Evolutionary conservation across 805 yeast species (phyloP).

Genomic region (Huiozyma naganishii): DNA sequence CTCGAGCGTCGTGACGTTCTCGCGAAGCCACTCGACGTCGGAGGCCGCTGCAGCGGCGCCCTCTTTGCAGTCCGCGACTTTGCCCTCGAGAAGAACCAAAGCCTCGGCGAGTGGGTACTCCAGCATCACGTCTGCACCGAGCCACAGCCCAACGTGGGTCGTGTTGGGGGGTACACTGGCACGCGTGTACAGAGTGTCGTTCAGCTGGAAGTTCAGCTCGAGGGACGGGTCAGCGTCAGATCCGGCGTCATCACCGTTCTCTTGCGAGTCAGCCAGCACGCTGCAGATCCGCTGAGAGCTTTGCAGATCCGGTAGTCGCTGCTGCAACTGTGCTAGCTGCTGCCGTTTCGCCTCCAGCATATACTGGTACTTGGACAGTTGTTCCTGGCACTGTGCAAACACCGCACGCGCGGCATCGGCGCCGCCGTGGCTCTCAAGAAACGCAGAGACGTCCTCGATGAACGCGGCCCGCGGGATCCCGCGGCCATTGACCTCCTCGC

Average conservation of each 20-base stretch:
- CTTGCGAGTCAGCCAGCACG: conserved; percentile 42
- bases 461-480: conserved; percentile 97
- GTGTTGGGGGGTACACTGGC: conserved; percentile 55
- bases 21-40: conserved; percentile 81
- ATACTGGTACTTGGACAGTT: conserved; percentile 79
- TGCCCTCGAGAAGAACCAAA: conserved; percentile 47
- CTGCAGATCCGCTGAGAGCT: conserved; percentile 70
- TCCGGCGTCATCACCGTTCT: conserved; percentile 21
- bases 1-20: conserved; percentile 94
- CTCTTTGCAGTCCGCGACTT: conserved; percentile 52
- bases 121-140: conserved; percentile 97
- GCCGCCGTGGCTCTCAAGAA: conserved; percentile 11
- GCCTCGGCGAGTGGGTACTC: conserved; percentile 92
- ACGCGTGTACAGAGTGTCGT: conserved; percentile 82
- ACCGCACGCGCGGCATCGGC: conserved; percentile 49
- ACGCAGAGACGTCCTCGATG: conserved; percentile 69
- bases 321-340: conserved; percentile 21
- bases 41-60: conserved; percentile 57
- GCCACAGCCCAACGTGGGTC: conserved; percentile 70
- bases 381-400: conserved; percentile 70
- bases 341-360: conserved; percentile 46
- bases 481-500: conserved; percentile 65
- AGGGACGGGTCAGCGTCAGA: conserved; percentile 33
- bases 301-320: conserved; percentile 83
- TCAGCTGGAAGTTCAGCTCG: conserved; percentile 78